Percentiles rank a stretch among this genome's conserved stretches.
Conservation (phyloP, 2,329 filamentous ascomycete genomes). For the Akanthomyces dipterigenus region DNA sequence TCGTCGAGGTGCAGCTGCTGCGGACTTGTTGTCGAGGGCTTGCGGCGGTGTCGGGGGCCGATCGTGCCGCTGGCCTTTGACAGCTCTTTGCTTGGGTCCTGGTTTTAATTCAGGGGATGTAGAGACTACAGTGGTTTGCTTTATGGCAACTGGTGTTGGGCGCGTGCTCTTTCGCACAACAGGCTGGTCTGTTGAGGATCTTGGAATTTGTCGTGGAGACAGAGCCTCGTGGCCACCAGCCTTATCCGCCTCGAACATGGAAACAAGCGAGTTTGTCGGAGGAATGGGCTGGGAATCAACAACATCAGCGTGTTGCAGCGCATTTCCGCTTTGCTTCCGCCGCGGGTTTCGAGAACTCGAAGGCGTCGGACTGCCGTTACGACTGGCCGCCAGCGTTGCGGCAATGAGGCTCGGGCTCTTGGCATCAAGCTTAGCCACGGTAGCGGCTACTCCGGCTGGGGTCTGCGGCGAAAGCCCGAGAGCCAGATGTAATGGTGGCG, state of each 20-base stretch:
- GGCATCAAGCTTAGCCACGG: slow-evolving; percentile 24
- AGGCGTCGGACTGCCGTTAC: slow-evolving; percentile 36
- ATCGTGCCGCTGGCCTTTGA: neutral
- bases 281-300: slow-evolving; percentile 51
- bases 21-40: neutral
- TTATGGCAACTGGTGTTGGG: neutral
- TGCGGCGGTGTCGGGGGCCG: neutral
- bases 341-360: slow-evolving; percentile 18
- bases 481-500: neutral
- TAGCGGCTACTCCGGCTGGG: neutral
- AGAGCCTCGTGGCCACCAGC: slow-evolving; percentile 23
- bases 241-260: slow-evolving; percentile 52
- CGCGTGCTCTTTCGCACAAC: slow-evolving; percentile 1
- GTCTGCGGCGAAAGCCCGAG: neutral
- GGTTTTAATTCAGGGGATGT: neutral
- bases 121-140: neutral
- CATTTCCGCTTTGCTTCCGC: slow-evolving; percentile 26
- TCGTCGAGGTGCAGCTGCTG: neutral
- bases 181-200: neutral
- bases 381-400: slow-evolving; percentile 53
- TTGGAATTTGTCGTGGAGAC: slow-evolving; percentile 27
- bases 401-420: slow-evolving; percentile 49
- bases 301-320: slow-evolving; percentile 19
- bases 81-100: neutral
- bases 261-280: slow-evolving; percentile 58